Percentiles rank a stretch among this genome's conserved stretches.
Conservation (phyloP, 768 basidiomycete genomes). For the Mycena rebaudengoi region DNA sequence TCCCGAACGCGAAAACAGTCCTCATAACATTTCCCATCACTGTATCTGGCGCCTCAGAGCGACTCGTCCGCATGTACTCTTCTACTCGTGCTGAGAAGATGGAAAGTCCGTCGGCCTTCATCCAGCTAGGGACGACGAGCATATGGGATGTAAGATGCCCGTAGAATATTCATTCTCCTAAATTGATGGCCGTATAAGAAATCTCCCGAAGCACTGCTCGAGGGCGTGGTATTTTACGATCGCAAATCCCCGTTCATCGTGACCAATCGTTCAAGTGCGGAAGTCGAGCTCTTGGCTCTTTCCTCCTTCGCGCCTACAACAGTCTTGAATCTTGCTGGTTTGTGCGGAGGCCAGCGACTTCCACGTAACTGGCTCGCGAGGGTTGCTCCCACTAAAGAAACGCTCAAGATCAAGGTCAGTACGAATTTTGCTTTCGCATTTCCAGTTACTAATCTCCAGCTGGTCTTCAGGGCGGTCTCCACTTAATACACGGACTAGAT, state of each 20-base stretch:
- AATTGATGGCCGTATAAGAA: no score
- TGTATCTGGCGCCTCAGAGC: slow-evolving; percentile 52
- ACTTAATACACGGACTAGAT: slow-evolving; percentile 70
- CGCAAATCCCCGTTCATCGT: slow-evolving; percentile 56
- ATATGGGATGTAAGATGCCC: slow-evolving; percentile 65
- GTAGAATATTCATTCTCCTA: not conserved
- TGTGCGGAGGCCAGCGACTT: slow-evolving; percentile 66
- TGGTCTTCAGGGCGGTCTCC: slow-evolving; percentile 57
- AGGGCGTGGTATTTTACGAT: slow-evolving; percentile 48
- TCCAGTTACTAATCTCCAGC: not conserved
- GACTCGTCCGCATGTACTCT: slow-evolving; percentile 56
- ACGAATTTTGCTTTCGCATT: not conserved
- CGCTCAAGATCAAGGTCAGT: slow-evolving; percentile 55
- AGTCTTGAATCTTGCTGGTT: slow-evolving; percentile 67
- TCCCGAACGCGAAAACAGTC: slow-evolving; percentile 64
- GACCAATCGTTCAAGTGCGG: slow-evolving; percentile 58
- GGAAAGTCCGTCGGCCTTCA: slow-evolving; percentile 47
- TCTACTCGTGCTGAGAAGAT: slow-evolving; percentile 39
- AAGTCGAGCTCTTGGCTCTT: slow-evolving; percentile 61
- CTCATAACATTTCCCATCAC: slow-evolving; percentile 66
- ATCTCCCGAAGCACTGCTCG: not conserved
- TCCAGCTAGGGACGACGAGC: slow-evolving; percentile 68
- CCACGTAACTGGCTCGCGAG: slow-evolving; percentile 59
- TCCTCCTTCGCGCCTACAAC: slow-evolving; percentile 48
- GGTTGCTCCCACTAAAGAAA: slow-evolving; percentile 66